Conservation (phyloP, 2,329 filamentous ascomycete species). For the Colletotrichum sp. region DNA sequence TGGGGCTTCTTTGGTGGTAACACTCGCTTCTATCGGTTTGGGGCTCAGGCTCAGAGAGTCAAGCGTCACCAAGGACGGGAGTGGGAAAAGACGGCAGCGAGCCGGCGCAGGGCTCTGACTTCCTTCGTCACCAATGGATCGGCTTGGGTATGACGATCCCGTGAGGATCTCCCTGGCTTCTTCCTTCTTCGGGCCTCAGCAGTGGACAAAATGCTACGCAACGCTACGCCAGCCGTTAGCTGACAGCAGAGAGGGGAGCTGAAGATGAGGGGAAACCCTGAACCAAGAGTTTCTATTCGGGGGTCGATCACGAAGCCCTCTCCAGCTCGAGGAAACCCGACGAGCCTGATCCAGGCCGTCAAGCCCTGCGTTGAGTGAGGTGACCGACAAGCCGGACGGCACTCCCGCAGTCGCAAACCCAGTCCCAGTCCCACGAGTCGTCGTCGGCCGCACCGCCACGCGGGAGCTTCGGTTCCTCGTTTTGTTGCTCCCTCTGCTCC, state of each 20-base stretch:
- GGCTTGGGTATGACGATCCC: conserved; percentile 17
- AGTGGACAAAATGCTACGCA: neutral
- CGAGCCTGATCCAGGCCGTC: neutral
- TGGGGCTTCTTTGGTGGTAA: neutral
- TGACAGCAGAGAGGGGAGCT: neutral
- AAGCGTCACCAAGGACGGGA: neutral
- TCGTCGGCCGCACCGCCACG: neutral
- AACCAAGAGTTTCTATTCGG: conserved; percentile 3
- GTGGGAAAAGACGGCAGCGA: neutral
- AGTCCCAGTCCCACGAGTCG: neutral
- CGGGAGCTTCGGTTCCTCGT: conserved; percentile 2
- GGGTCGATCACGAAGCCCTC: conserved; percentile 7
- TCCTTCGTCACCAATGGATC: neutral
- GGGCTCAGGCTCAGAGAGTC: neutral
- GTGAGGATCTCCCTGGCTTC: conserved; percentile 10
- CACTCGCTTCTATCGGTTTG: neutral
- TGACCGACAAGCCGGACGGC: neutral
- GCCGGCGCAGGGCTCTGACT: neutral
- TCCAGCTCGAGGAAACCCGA: neutral
- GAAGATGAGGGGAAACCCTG: conserved; percentile 19
- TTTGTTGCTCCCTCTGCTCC: neutral
- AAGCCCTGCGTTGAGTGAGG: neutral
- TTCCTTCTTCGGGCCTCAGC: conserved; percentile 10
- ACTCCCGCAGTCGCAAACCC: neutral
- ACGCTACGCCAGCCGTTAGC: neutral